Conservation (phyloP, 2,329 filamentous ascomycete genomes). For the Atkinsonella hypoxylon region DNA sequence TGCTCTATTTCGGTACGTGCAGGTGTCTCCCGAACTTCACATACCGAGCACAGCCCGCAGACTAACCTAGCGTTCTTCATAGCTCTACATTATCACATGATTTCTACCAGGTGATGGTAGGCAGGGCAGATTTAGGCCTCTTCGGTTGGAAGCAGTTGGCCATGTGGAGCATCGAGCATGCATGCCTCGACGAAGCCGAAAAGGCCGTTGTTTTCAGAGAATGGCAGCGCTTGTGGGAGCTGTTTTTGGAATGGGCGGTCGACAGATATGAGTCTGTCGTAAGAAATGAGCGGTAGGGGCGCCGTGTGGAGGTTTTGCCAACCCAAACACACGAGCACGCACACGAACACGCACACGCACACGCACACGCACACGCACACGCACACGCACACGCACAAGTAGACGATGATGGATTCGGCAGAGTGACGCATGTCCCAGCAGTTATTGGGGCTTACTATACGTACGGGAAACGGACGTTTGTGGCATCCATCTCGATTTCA, state of each 20-base stretch:
- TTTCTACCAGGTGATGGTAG: slow-evolving; percentile 66
- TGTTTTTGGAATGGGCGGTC: slow-evolving; percentile 43
- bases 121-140: slow-evolving; percentile 52
- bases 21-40: not conserved
- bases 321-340: too few relatives aligned
- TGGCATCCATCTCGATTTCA: too few relatives aligned
- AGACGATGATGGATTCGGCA: too few relatives aligned
- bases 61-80: not conserved
- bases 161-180: slow-evolving; percentile 50
- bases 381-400: too few relatives aligned
- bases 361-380: too few relatives aligned
- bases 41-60: not conserved
- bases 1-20: slow-evolving; percentile 51
- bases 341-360: too few relatives aligned
- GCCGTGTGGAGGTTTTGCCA: not conserved
- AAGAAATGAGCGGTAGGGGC: not conserved
- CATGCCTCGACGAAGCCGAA: slow-evolving; percentile 37
- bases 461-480: too few relatives aligned
- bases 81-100: slow-evolving; percentile 63
- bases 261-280: slow-evolving; percentile 21
- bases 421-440: too few relatives aligned
- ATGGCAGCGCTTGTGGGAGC: slow-evolving; percentile 45
- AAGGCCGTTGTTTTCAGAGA: slow-evolving; percentile 22
- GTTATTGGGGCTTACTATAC: too few relatives aligned
- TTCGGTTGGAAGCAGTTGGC: slow-evolving; percentile 60